Base-by-base conservation (phyloP, 371 early-diverging fungal genomes). In the Zychaea mexicana region DNA sequence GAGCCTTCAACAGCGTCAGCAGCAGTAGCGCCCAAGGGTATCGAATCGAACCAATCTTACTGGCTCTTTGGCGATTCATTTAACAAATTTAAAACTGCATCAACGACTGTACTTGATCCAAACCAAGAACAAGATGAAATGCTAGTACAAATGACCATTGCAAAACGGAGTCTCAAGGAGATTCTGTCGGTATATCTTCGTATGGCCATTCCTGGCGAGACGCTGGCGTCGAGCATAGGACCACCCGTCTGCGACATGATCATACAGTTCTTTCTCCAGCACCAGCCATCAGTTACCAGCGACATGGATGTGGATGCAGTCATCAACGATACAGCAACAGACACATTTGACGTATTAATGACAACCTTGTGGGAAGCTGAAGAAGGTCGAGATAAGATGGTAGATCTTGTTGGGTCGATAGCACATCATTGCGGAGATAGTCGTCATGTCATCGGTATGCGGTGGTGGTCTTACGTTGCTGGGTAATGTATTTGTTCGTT, bases 61-160 rank as follows among this genome's bases (percentile, higher is more conserved):
- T 76, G 77, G 77, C 73, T 80, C 10, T 80, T 80, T 69, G 81
- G 78, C 9, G 81, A 80, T 60, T 71, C 78, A 2, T 39, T 80
- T 13, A 68, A 64, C 19, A 64, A 69, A 52, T 80, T 77, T 39
- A 68, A 80, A 61, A 38, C 65, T 9, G 68, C 81, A 1, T 67
- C 70, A 42, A 27, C 36, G 12, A 42, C 60, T 3, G 24, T 70
- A 2, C 46, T 30, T 13, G 26, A 53, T 12, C 57, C 62, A 0
- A 46, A 53, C 32, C 36, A 52, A 27, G 62, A 47, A 4, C 47
- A 54, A 13, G 64, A 68, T 58, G 52, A 58, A 61, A 69, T 52
- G 65, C 64, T 24, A 46, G 26, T 52, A 3, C 72, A 73, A 22
- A 61, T 69, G 22, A 21, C 45, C 1, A 72, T 60, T 32, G 63